These are phyloP conservation scores for Piper betle DNA, from an alignment of 164 flowering plant genomes.

Conservation along the genomic window DNA sequence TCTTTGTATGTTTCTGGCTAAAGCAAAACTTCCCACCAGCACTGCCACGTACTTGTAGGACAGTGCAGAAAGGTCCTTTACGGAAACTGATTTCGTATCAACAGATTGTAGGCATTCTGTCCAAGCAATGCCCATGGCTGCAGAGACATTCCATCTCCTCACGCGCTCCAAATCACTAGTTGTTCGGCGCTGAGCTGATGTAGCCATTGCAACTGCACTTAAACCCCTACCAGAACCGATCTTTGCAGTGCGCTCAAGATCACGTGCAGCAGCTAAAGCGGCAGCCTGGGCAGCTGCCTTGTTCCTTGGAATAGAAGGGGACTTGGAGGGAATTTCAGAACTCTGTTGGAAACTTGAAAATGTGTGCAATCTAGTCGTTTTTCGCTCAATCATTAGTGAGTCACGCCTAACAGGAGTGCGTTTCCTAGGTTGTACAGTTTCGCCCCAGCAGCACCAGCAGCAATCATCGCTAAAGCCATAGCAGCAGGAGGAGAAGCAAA, in stretches of 20 bases:
- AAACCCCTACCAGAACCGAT: constrained; percentile 99
- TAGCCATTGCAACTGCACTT: constrained; percentile 99
- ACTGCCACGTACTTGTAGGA: constrained; percentile 88
- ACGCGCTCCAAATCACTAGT: constrained; percentile 74
- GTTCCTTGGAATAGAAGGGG: constrained; percentile 58
- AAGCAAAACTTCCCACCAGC: constrained; percentile 91
- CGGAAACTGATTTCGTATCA: constrained; percentile 79
- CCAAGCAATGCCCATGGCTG: constrained; percentile 99
- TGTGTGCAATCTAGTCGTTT: constrained; percentile 57
- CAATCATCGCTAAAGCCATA: constrained; percentile 98
- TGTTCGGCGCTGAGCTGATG: constrained; percentile 87
- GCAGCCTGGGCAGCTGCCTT: constrained; percentile 98
- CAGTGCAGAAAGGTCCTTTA: constrained; percentile 83
- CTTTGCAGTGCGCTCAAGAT: constrained; percentile 92
- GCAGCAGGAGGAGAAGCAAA: constrained; percentile 99
- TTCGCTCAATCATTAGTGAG: constrained; percentile 69
- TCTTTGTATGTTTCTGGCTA: constrained; percentile 93
- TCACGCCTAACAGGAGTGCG: constrained; percentile 64
- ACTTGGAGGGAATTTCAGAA: constrained; percentile 37
- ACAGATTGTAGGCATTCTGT: constrained; percentile 86
- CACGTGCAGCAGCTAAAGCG: constrained; percentile 98
- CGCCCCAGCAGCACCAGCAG: constrained; percentile 98
- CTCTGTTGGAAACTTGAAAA: constrained; percentile 94
- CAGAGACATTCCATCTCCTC: constrained; percentile 80
- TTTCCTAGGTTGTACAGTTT: constrained; percentile 48